Conservation (phyloP, 257 asterid species). For the Nicotiana noctiflora region DNA sequence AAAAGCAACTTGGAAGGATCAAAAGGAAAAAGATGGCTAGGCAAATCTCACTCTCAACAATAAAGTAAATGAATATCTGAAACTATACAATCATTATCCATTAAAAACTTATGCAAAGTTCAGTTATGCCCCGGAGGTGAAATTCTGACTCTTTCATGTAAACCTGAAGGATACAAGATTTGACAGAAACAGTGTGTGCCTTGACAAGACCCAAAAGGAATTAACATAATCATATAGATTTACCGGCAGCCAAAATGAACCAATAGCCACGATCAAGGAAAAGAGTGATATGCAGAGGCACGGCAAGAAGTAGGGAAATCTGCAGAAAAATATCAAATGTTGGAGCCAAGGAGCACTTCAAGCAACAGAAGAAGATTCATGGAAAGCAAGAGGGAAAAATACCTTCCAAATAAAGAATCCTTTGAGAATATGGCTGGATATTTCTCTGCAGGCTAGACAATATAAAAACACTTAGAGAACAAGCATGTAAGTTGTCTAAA, state of each 20-base stretch:
- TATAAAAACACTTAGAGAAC: not conserved
- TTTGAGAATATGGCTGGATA: conserved; percentile 55
- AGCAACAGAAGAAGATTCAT: not conserved
- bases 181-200: not conserved
- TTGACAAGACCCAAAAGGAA: not conserved
- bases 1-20: not conserved
- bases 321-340: conserved; percentile 23
- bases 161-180: not conserved
- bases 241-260: conserved; percentile 72
- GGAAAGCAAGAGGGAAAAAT: not conserved
- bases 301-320: conserved; percentile 84
- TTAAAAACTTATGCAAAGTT: not conserved
- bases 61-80: not conserved
- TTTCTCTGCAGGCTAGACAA: conserved; percentile 73
- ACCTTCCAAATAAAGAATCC: conserved; percentile 73
- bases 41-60: not conserved
- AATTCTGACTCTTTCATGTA: not conserved
- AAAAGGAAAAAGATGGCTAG: not conserved
- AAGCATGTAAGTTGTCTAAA: not conserved
- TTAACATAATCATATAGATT: conserved; percentile 7
- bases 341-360: not conserved
- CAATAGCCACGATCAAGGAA: conserved; percentile 48
- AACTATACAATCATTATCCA: not conserved
- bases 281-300: conserved; percentile 62
- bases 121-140: not conserved